Conservation (phyloP, 2,329 filamentous ascomycete species). For the Piedraia hortae region DNA sequence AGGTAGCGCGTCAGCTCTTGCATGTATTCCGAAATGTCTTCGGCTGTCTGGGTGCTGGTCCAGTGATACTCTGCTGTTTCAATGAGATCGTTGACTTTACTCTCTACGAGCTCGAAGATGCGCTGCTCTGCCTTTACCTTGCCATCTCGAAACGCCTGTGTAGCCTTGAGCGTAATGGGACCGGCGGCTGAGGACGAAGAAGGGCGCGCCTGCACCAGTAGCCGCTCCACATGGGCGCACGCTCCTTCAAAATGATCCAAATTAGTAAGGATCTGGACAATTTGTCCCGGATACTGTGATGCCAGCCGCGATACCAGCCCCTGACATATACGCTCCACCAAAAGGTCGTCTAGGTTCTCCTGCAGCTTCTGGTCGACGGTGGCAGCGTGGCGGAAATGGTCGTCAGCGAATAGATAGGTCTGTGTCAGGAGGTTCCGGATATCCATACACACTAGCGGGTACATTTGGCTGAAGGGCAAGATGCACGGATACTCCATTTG, state of each 20-base stretch:
- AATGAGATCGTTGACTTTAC: conserved; percentile 90
- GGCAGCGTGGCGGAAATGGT: conserved; percentile 74
- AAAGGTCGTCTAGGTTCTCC: conserved; percentile 74
- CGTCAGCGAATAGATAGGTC: conserved; percentile 91
- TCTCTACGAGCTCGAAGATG: conserved; percentile 95
- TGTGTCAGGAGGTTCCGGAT: conserved; percentile 94
- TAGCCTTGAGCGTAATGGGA: conserved; percentile 53
- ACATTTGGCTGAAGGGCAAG: conserved; percentile 97
- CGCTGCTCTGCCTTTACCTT: conserved; percentile 94
- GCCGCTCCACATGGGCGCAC: conserved; percentile 63
- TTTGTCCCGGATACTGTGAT: conserved; percentile 87
- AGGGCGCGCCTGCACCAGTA: conserved; percentile 62
- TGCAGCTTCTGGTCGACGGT: conserved; percentile 78
- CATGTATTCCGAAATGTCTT: conserved; percentile 77
- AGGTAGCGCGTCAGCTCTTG: conserved; percentile 79
- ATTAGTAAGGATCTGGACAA: conserved; percentile 95
- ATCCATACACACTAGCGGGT: conserved; percentile 82
- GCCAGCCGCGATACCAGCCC: conserved; percentile 65
- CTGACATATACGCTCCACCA: conserved; percentile 75
- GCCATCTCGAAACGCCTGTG: conserved; percentile 59
- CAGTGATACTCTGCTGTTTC: conserved; percentile 96
- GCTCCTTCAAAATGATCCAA: conserved; percentile 89
- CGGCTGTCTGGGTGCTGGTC: conserved; percentile 33
- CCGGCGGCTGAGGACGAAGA: conserved; percentile 59
- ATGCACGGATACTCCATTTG: conserved; percentile 67